Percentiles rank a stretch among this genome's conserved stretches.
Conservation (phyloP, 306 rosid genomes). For the Nissolia schottii region DNA sequence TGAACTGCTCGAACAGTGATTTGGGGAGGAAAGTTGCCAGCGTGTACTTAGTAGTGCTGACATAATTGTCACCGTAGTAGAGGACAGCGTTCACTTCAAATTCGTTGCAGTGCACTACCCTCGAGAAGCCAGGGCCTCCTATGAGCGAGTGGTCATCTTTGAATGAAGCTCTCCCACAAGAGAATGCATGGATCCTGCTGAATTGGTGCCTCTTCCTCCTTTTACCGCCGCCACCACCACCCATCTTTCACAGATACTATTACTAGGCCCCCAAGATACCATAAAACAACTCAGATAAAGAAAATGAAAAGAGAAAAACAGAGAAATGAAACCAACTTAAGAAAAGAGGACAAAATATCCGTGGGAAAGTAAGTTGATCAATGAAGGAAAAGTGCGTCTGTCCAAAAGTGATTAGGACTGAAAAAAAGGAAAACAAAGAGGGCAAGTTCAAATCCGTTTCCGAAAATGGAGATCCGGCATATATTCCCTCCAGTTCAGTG, state of each 20-base stretch:
- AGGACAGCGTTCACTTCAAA: conserved; percentile 33
- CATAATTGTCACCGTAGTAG: conserved; percentile 63
- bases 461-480: background rate
- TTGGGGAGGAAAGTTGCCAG: conserved; percentile 70
- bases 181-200: conserved; percentile 70
- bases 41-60: conserved; percentile 74
- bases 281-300: background rate
- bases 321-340: background rate
- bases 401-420: background rate
- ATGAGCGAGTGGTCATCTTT: conserved; percentile 63
- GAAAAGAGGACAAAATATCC: background rate
- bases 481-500: background rate
- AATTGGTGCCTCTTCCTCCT: conserved; percentile 58
- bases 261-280: background rate
- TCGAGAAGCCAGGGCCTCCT: conserved; percentile 91
- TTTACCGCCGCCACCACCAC: no score
- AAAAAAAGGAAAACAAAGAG: background rate
- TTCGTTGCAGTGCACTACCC: conserved; percentile 66
- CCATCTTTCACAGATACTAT: conserved; percentile 26
- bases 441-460: background rate
- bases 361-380: background rate
- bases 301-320: background rate
- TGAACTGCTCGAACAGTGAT: conserved; percentile 84
- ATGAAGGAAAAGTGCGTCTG: background rate
- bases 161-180: conserved; percentile 63